Conservation (phyloP, 257 asterid genomes). For the Capsicum rhomboideum region DNA sequence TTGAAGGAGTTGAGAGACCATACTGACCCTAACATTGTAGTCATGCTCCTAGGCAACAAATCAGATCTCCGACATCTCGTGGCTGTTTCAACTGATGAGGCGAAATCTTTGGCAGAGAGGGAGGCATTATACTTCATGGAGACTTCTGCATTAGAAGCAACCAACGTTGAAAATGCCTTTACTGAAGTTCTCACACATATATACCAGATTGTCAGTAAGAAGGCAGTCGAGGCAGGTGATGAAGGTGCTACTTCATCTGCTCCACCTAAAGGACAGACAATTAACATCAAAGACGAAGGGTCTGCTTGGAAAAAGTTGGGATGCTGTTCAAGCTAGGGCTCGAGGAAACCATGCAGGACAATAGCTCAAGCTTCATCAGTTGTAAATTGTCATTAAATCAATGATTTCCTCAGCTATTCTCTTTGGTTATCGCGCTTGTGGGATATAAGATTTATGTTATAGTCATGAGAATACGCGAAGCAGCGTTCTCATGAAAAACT, state of each 20-base stretch:
- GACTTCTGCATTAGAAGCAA: conserved; percentile 32
- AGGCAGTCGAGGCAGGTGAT: conserved; percentile 24
- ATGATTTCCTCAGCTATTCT: not conserved
- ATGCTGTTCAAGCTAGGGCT: conserved; percentile 25
- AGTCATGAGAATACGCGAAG: conserved; percentile 1
- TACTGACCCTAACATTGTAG: conserved; percentile 29
- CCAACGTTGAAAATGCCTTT: conserved; percentile 28
- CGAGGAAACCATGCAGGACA: not conserved
- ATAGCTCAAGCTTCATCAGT: not conserved
- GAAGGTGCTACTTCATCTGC: conserved; percentile 19
- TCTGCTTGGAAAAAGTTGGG: conserved; percentile 25
- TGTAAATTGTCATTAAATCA: conserved; percentile 7
- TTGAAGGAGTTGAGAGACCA: conserved; percentile 30
- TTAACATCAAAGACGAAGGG: conserved; percentile 22
- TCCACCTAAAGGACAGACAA: conserved; percentile 24
- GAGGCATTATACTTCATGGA: conserved; percentile 31
- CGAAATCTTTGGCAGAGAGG: conserved; percentile 22
- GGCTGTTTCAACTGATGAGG: conserved; percentile 27
- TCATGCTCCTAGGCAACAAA: conserved; percentile 33
- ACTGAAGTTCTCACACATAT: conserved; percentile 29
- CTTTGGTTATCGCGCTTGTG: not conserved
- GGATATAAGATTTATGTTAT: not conserved
- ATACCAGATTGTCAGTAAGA: conserved; percentile 15
- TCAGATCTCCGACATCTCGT: conserved; percentile 34
- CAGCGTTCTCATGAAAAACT: not conserved